Evolutionary conservation across 2,329 filamentous ascomycete genomes (phyloP).

Genomic region (Colletotrichum scovillei): DNA sequence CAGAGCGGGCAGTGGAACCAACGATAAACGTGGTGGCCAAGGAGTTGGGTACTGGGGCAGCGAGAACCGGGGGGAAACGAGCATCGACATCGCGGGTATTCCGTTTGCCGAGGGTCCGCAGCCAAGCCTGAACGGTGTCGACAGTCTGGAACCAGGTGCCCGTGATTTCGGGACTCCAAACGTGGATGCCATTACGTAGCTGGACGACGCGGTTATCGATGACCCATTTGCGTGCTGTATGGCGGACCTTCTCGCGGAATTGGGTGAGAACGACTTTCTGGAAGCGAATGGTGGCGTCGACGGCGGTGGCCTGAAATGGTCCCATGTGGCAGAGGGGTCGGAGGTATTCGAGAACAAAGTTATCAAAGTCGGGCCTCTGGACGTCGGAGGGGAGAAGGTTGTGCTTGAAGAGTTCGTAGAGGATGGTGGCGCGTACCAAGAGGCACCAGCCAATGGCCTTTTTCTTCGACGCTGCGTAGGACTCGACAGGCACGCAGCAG

Average conservation of each 20-base stretch:
- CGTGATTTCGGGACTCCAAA: not conserved
- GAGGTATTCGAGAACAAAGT: not conserved
- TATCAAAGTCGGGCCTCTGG: not conserved
- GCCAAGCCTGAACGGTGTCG: not conserved
- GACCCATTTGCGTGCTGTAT: not conserved
- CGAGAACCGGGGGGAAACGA: not conserved
- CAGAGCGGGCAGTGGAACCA: too few species aligned
- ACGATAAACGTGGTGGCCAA: too few species aligned
- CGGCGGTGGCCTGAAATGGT: not conserved
- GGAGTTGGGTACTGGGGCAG: not conserved
- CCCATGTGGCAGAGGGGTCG: slow-evolving; percentile 5
- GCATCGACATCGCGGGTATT: not conserved
- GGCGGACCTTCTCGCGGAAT: not conserved
- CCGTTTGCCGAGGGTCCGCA: not conserved
- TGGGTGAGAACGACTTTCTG: not conserved
- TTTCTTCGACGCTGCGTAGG: not conserved
- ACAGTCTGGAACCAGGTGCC: not conserved
- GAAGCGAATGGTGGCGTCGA: not conserved
- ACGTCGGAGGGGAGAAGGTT: not conserved
- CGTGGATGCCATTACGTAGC: not conserved
- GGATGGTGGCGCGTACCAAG: not conserved
- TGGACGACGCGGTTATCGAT: not conserved
- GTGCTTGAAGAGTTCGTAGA: not conserved
- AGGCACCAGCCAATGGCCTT: not conserved
- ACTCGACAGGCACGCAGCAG: slow-evolving; percentile 1